Conservation (phyloP, 2,329 filamentous ascomycete genomes). For the Pestalotiopsis sp. region DNA sequence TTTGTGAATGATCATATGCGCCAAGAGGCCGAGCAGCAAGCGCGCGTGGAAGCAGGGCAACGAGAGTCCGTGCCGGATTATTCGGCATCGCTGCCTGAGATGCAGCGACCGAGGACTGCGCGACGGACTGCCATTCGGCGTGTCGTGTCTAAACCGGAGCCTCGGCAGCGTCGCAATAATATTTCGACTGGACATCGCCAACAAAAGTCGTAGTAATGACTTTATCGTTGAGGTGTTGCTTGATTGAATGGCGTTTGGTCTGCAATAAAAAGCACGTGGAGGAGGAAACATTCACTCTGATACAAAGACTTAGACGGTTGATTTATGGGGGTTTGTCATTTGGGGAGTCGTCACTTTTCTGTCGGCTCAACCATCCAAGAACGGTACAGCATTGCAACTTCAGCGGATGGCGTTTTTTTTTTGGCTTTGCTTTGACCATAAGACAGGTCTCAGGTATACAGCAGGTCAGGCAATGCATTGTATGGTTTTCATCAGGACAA, state of each 20-base stretch:
- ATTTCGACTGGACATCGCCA: neutral
- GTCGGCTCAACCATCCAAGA: neutral
- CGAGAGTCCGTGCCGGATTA: neutral
- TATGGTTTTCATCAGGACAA: neutral
- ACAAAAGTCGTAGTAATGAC: neutral
- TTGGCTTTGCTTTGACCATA: neutral
- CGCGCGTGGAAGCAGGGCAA: neutral
- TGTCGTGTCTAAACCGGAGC: neutral
- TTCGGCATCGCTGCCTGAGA: neutral
- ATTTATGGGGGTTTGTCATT: neutral
- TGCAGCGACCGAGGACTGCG: neutral
- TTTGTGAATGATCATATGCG: constrained; percentile 6
- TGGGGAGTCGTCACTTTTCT: neutral
- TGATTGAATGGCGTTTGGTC: neutral
- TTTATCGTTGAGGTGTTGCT: neutral
- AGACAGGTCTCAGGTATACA: neutral
- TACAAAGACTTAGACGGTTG: neutral
- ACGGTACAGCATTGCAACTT: neutral
- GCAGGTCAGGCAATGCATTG: neutral
- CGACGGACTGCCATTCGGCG: neutral
- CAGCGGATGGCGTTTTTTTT: neutral
- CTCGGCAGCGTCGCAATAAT: neutral
- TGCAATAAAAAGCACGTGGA: neutral
- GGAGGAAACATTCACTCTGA: neutral
- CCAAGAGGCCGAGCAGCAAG: neutral